Evolutionary conservation across 2,329 filamentous ascomycete species (phyloP), one percentile per base, ranked within the genome.

Genomic region (Cladophialophora yegresii): DNA sequence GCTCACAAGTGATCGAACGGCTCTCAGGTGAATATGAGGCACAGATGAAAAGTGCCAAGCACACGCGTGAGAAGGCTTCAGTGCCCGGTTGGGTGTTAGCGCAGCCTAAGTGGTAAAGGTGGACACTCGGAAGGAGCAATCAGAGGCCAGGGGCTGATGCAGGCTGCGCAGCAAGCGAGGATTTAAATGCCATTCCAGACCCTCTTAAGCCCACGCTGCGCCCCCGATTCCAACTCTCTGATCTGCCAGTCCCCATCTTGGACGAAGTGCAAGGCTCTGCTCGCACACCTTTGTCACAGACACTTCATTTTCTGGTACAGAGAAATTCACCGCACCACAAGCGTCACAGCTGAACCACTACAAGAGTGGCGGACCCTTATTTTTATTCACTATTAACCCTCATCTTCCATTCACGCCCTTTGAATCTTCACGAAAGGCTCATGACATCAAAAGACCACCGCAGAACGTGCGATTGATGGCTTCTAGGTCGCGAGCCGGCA

Each of bases 181-280:
- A 68, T 68, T 68, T 68, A 68, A 68, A 66, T 59, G 54, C 54
- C 51, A 58, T 62, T 64, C 64, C 58, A 66, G 66, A 66, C 66
- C 55, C 62, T 66, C 66, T 58, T 66, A 64, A 68, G 59, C 64
- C 54, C 64, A 49, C 64, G 61, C 58, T 61, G 63, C 63, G 65
- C 66, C 66, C 57, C 63, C 61, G 57, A 65, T 66, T 66, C 65
- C 61, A 57, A 68, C 26, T 57, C 54, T 47, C 58, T 58, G 55
- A 58, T 58, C 55, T 58, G 55, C 55, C 55, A 49, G 55, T 49
- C 40, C 55, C 55, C 55, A 49, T 43, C 55, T 26, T 40, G 36
- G 55, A 45, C 45, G 30, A 30, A 23, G 47, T 32, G 32, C 28
- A 59, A 59, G 56, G 32, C 43, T 49, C 56, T 36, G 8, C 43